These are phyloP conservation scores for Sporothrix brunneoviolacea DNA, from an alignment of 2,329 filamentous ascomycete genomes.

Conservation along the genomic window DNA sequence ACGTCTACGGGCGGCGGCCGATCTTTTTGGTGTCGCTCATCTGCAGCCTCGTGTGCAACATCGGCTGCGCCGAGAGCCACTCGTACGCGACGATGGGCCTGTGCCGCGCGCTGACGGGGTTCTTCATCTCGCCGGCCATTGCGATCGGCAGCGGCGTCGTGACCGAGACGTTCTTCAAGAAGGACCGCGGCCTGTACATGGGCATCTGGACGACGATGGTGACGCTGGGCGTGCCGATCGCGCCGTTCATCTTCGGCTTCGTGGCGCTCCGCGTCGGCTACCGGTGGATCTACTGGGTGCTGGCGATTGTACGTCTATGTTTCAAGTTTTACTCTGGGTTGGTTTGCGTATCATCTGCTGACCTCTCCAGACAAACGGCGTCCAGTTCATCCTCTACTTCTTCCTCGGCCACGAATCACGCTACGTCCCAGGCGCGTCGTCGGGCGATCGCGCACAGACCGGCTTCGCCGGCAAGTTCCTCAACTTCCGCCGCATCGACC, in stretches of 20 bases:
- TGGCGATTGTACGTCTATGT: constrained; percentile 44
- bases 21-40: constrained; percentile 46
- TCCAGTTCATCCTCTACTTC: constrained; percentile 50
- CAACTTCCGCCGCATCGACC: constrained; percentile 43
- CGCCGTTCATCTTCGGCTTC: constrained; percentile 33
- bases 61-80: constrained; percentile 45
- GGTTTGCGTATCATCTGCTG: too few relatives aligned
- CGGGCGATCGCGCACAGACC: background rate
- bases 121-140: constrained; percentile 49
- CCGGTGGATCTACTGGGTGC: constrained; percentile 52
- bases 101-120: constrained; percentile 44
- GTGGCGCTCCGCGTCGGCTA: constrained; percentile 47
- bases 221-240: constrained; percentile 23
- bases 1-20: constrained; percentile 47
- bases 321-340: too few relatives aligned
- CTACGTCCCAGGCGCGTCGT: constrained; percentile 35
- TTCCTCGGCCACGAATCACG: constrained; percentile 50
- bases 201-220: constrained; percentile 45
- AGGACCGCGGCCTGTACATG: constrained; percentile 47
- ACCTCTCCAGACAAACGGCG: constrained; percentile 41
- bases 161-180: constrained; percentile 52
- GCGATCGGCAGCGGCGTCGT: constrained; percentile 50
- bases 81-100: constrained; percentile 43
- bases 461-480: constrained; percentile 39
- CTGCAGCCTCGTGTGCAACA: constrained; percentile 41